A percentile compares a stretch with the other conserved stretches of the same genome.
Conservation (phyloP, 225 moss, liverwort and hornwort species). For the Sphagnum tenellum region DNA sequence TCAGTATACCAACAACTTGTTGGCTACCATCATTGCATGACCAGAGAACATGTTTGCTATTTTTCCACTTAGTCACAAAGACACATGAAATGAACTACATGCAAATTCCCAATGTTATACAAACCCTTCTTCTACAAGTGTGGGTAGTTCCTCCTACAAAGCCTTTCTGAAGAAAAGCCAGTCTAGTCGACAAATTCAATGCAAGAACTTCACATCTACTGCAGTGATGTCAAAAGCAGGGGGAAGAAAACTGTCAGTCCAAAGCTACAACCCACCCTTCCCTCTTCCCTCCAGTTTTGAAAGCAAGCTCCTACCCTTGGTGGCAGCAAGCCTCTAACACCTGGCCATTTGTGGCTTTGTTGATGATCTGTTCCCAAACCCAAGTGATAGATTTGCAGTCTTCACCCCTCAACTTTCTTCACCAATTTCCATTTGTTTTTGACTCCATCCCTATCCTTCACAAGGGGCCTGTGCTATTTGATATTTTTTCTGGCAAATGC, state of each 20-base stretch:
- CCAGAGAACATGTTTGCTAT: too few species aligned
- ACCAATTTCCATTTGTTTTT: conserved; percentile 1
- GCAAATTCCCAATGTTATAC: conserved; percentile 4
- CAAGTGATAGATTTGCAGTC: conserved; percentile 16
- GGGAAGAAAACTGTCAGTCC: conserved; percentile 11
- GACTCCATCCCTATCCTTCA: not conserved
- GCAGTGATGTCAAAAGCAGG: conserved; percentile 22
- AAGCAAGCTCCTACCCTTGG: conserved; percentile 1
- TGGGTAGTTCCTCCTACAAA: not conserved
- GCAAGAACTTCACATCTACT: conserved; percentile 25
- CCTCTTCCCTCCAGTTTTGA: conserved; percentile 10
- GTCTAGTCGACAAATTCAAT: conserved; percentile 53
- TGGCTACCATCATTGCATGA: too few species aligned
- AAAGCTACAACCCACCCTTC: conserved; percentile 11
- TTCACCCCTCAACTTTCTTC: conserved; percentile 3
- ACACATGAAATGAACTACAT: conserved; percentile 1
- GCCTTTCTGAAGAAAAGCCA: conserved; percentile 17
- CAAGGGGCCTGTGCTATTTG: not conserved
- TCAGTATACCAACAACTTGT: too few species aligned
- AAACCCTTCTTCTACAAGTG: conserved; percentile 13
- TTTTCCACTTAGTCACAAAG: too few species aligned
- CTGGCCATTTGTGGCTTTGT: not conserved
- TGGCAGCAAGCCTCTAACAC: not conserved
- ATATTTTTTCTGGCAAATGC: not conserved
- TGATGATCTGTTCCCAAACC: conserved; percentile 11